Conservation (phyloP, 495 filamentous ascomycete genomes). For the Amniculicola lignicola region DNA sequence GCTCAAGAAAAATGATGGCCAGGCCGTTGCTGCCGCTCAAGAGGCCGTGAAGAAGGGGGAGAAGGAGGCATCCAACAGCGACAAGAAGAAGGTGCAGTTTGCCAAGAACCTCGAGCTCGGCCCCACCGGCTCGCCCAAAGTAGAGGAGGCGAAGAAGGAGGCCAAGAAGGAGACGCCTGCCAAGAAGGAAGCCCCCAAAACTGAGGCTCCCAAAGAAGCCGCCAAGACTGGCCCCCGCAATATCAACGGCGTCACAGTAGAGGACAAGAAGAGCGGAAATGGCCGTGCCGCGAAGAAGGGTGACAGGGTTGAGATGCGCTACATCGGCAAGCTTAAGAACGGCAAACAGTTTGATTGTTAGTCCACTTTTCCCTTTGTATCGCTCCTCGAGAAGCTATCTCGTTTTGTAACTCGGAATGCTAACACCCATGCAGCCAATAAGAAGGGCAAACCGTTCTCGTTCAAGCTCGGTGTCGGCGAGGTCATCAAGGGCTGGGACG, state of each 20-base stretch:
- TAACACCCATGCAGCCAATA: slow-evolving; percentile 67
- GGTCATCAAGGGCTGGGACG: slow-evolving; percentile 98
- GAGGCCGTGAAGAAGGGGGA: slow-evolving; percentile 53
- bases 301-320: slow-evolving; percentile 84
- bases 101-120: slow-evolving; percentile 98
- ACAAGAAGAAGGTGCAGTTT: slow-evolving; percentile 95
- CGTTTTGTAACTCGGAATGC: slow-evolving; percentile 10
- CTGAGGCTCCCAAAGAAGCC: too few species aligned
- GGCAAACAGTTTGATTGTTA: slow-evolving; percentile 91
- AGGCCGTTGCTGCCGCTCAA: slow-evolving; percentile 58
- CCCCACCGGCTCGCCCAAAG: slow-evolving; percentile 60
- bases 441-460: slow-evolving; percentile 92
- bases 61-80: slow-evolving; percentile 53
- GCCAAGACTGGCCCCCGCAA: slow-evolving; percentile 59
- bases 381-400: too few species aligned
- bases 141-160: slow-evolving; percentile 52
- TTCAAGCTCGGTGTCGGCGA: slow-evolving; percentile 92
- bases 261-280: slow-evolving; percentile 87
- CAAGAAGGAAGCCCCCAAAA: not conserved
- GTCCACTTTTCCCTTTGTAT: slow-evolving; percentile 39
- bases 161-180: slow-evolving; percentile 39
- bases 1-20: slow-evolving; percentile 94
- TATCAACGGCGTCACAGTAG: slow-evolving; percentile 82
- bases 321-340: slow-evolving; percentile 89
- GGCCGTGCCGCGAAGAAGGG: slow-evolving; percentile 81